Evolutionary conservation across 768 basidiomycete species (phyloP).

Genomic region (Multifurca ochricompacta): DNA sequence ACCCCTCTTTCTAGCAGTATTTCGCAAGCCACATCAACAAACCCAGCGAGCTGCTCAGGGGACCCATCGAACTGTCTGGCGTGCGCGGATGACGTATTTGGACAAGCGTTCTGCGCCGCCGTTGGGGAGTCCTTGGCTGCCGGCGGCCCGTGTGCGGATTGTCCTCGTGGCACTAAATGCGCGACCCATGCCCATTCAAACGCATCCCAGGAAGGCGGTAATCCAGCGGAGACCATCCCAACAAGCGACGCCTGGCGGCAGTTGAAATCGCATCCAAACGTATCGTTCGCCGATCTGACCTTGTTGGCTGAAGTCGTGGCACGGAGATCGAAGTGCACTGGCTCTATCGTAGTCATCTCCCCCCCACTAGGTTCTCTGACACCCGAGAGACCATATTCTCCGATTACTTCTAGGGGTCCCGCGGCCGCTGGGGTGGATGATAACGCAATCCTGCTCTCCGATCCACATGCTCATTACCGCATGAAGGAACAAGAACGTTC

Average conservation of each 20-base stretch:
- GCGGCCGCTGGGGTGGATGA: conserved; percentile 20
- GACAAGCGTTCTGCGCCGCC: conserved; percentile 80
- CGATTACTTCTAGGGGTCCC: conserved; percentile 18
- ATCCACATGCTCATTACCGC: conserved; percentile 47
- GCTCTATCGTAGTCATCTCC: conserved; percentile 56
- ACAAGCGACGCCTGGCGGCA: conserved; percentile 80
- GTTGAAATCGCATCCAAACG: conserved; percentile 83
- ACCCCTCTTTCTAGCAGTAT: conserved; percentile 27
- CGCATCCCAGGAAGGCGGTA: conserved; percentile 22
- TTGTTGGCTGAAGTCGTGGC: conserved; percentile 87
- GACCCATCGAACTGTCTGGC: conserved; percentile 82
- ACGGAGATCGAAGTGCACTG: conserved; percentile 69
- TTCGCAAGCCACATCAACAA: conserved; percentile 21
- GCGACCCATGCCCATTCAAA: conserved; percentile 16
- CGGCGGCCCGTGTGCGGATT: conserved; percentile 46
- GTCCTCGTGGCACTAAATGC: conserved; percentile 36
- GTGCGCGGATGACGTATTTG: conserved; percentile 80
- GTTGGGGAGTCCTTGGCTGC: conserved; percentile 54
- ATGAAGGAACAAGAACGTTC: conserved; percentile 35
- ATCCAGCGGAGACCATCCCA: conserved; percentile 49
- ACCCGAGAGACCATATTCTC: conserved; percentile 39
- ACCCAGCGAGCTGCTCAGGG: conserved; percentile 57
- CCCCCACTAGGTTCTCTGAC: conserved; percentile 43
- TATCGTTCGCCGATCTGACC: conserved; percentile 73
- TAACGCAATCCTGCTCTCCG: conserved; percentile 40